Percentiles rank a stretch among this genome's conserved stretches.
These are phyloP conservation scores for Lactifluus subvellereus DNA, from an alignment of 768 basidiomycete genomes.

Conservation along the genomic window DNA sequence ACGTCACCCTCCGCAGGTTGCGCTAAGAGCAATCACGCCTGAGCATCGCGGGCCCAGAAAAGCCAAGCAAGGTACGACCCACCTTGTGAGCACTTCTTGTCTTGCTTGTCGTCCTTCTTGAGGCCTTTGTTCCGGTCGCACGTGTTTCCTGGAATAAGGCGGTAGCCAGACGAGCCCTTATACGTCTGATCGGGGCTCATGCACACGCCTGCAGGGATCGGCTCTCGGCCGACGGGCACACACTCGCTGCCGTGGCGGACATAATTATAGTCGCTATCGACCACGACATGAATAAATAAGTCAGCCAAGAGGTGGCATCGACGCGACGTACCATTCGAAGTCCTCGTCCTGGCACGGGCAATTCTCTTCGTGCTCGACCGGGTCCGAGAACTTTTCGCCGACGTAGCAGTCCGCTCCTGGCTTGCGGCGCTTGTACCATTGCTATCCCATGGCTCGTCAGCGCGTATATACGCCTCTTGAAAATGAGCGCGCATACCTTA, in stretches of 20 bases:
- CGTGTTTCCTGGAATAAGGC: conserved; percentile 88
- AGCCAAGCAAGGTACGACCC: conserved; percentile 8
- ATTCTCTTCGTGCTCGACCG: conserved; percentile 72
- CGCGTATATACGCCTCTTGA: not conserved
- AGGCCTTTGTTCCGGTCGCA: conserved; percentile 57
- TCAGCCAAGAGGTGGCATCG: not conserved
- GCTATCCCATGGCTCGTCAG: conserved; percentile 43
- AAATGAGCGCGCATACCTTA: conserved; percentile 48
- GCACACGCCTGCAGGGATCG: conserved; percentile 74
- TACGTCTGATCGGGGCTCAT: conserved; percentile 53
- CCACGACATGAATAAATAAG: conserved; percentile 3
- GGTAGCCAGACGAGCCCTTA: conserved; percentile 85
- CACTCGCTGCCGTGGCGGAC: conserved; percentile 70
- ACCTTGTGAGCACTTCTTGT: conserved; percentile 80
- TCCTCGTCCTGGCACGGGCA: conserved; percentile 85
- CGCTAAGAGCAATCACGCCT: conserved; percentile 38
- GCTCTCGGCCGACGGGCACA: conserved; percentile 82
- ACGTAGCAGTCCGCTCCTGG: conserved; percentile 81
- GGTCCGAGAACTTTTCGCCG: conserved; percentile 84
- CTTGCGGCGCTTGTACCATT: conserved; percentile 91
- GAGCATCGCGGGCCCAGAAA: not conserved
- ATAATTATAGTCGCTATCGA: conserved; percentile 80
- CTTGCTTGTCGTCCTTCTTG: conserved; percentile 60
- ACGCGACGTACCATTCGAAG: conserved; percentile 74
- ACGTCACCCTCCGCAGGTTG: conserved; percentile 75